Percentiles rank a stretch among this genome's conserved stretches.
phyloP scores from a whole-genome alignment of 331 rosid species.

The Ulmus americana region DNA sequence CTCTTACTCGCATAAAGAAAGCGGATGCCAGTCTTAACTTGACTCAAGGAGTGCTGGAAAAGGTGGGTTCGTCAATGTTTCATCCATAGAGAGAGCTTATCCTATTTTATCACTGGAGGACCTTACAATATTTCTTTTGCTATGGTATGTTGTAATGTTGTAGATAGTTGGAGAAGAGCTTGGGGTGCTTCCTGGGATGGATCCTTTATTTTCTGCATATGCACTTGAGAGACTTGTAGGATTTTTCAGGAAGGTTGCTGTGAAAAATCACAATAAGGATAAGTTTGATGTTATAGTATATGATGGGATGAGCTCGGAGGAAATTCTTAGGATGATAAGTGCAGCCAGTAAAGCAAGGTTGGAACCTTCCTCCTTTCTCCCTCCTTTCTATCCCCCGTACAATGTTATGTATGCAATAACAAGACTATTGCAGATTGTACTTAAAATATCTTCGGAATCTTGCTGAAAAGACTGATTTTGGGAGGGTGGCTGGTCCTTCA shows the following conservation, averaged over 20 bases:
- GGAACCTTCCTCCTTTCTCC: slow-evolving; percentile 12
- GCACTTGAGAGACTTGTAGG: slow-evolving; percentile 64
- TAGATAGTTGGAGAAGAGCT: slow-evolving; percentile 97
- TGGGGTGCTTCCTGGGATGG: slow-evolving; percentile 92
- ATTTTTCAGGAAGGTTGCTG: slow-evolving; percentile 40
- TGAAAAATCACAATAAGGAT: slow-evolving; percentile 34
- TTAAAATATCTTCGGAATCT: slow-evolving; percentile 62
- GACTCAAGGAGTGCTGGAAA: slow-evolving; percentile 85
- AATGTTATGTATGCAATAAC: background rate
- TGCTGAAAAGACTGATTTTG: slow-evolving; percentile 86
- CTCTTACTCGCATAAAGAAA: slow-evolving; percentile 67
- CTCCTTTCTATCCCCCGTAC: slow-evolving; percentile 1
- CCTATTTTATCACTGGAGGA: background rate
- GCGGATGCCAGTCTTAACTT: slow-evolving; percentile 77
- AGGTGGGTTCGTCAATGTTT: slow-evolving; percentile 53
- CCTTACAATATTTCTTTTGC: background rate
- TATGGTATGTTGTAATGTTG: slow-evolving; percentile 14
- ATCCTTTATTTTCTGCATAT: slow-evolving; percentile 53
- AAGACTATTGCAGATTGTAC: slow-evolving; percentile 50
- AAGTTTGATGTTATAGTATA: slow-evolving; percentile 66
- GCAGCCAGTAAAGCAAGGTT: slow-evolving; percentile 85
- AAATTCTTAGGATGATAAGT: slow-evolving; percentile 67
- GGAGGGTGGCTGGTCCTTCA: slow-evolving; percentile 90
- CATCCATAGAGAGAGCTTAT: slow-evolving; percentile 7
- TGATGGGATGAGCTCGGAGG: slow-evolving; percentile 81